Percentiles rank a stretch among this genome's conserved stretches.
phyloP scores from a whole-genome alignment of 2,329 filamentous ascomycete genomes.

The Arthrobotrys sphaeroides region DNA sequence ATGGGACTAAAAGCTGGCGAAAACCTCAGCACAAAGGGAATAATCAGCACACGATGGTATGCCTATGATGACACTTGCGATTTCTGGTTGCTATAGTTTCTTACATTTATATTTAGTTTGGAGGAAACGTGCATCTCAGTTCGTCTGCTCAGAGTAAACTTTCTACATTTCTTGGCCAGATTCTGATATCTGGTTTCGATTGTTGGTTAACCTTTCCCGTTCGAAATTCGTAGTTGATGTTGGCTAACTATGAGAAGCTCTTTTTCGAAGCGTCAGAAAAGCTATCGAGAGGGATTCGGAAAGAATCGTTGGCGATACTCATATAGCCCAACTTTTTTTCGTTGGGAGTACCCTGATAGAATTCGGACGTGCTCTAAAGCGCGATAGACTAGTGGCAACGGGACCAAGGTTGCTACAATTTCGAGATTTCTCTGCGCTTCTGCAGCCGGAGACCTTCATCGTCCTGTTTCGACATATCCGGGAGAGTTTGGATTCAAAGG shows the following conservation, averaged over 20 bases:
- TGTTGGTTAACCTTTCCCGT: constrained; percentile 64
- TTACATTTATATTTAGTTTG: constrained; percentile 2
- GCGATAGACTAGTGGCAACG: constrained; percentile 67
- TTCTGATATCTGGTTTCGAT: constrained; percentile 94
- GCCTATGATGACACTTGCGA: background rate
- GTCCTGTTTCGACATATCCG: constrained; percentile 85
- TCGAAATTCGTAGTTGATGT: constrained; percentile 59
- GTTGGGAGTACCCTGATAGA: constrained; percentile 82
- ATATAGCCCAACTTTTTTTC: constrained; percentile 89
- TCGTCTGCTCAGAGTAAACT: constrained; percentile 78
- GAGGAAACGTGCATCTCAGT: constrained; percentile 68
- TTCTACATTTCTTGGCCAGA: constrained; percentile 85
- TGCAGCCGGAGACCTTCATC: constrained; percentile 95
- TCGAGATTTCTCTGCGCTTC: constrained; percentile 75
- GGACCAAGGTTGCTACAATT: constrained; percentile 59
- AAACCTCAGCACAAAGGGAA: constrained; percentile 67
- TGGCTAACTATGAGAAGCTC: constrained; percentile 21
- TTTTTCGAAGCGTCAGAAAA: constrained; percentile 83
- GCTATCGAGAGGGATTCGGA: constrained; percentile 90
- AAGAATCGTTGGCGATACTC: constrained; percentile 75
- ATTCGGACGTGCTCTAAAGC: constrained; percentile 82
- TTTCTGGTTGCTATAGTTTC: background rate
- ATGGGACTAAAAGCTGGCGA: constrained; percentile 87
- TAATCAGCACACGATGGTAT: constrained; percentile 7
- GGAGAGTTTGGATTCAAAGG: constrained; percentile 79